These are phyloP conservation scores for Phytophthora boehmeriae DNA, from an alignment of 352 stramenopile genomes.

Conservation along the genomic window DNA sequence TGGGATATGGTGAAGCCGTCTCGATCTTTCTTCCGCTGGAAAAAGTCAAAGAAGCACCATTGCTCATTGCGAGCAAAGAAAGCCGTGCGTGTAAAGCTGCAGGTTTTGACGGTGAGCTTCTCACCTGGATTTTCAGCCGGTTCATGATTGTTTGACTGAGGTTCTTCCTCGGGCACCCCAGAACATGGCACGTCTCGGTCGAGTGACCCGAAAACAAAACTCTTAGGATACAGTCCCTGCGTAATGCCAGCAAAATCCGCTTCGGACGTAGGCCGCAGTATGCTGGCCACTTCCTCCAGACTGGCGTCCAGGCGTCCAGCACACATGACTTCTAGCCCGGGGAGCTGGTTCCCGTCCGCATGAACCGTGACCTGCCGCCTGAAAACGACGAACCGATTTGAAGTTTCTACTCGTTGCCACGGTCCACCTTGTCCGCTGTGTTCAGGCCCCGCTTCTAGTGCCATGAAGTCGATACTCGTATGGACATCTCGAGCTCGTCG, in stretches of 20 bases:
- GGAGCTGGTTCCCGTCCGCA: constrained; percentile 1
- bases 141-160: constrained; percentile 8
- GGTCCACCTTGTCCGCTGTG: constrained; percentile 14
- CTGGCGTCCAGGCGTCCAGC: constrained; percentile 32
- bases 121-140: background rate
- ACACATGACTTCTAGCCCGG: constrained; percentile 39
- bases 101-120: constrained; percentile 44
- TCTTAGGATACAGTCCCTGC: constrained; percentile 38
- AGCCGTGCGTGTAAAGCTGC: constrained; percentile 34
- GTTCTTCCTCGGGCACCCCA: background rate
- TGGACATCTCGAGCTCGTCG: constrained; percentile 29
- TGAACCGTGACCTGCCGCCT: constrained; percentile 9
- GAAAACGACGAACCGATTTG: constrained; percentile 33
- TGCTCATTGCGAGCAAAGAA: constrained; percentile 42
- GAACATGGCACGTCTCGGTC: constrained; percentile 32
- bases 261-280: constrained; percentile 21
- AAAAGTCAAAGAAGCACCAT: constrained; percentile 44
- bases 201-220: constrained; percentile 42
- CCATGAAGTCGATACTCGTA: constrained; percentile 25
- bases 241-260: constrained; percentile 32
- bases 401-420: constrained; percentile 29
- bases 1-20: constrained; percentile 45
- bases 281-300: constrained; percentile 34
- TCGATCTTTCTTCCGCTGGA: constrained; percentile 27
- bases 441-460: constrained; percentile 25